Evolutionary conservation across 2,329 filamentous ascomycete genomes (phyloP), one percentile per base, ranked within the genome.

Genomic region (Alternaria incomplexa): DNA sequence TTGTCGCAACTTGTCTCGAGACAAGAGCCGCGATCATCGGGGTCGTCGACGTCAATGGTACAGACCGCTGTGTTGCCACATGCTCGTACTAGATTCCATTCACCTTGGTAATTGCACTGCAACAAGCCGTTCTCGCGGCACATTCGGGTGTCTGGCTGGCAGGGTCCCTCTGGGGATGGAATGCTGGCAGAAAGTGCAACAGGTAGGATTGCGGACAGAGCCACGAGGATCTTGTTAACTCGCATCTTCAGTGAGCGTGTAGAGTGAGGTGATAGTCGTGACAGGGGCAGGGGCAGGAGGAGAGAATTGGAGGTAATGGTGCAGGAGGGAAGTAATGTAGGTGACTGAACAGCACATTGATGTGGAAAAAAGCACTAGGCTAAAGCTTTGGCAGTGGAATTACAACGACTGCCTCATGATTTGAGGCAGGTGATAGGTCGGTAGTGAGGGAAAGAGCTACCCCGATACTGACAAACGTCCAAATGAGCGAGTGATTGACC

Each of bases 181-280:
- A 50, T 53, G 13, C 53, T 45, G 22, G 48, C 36, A 23, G 57
- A 59, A n/a, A 64, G 43, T 1, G 53, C 32, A 28, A 28, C 28
- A n/a, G 57, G 32, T 12, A 63, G 25, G 30, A 26, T 40, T 11
- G 57, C 53, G 9, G 52, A n/a, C 2, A 59, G 44, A 25, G 52
- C 36, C 36, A 53, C 22, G 11, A 61, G 5, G 30, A 59, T 28
- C 8, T 61, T 54, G 25, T 61, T 25, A 28, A 64, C 13, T 52
- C 55, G 64, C 67, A 70, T 70, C 6, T 12, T 55, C 40, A 23
- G 32, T 44, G 23, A 28, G 17, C 15, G 13, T 44, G 23, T 36
- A 23, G 13, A 13, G 13, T 13, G 48, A n/a, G 23, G 4, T 25
- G 30, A 15, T n/a, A 36, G 12, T 4, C 20, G 20, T 20, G 20